Base-by-base conservation (phyloP, 2,329 filamentous ascomycete species). In the Ceratocystis eucalypticola region DNA sequence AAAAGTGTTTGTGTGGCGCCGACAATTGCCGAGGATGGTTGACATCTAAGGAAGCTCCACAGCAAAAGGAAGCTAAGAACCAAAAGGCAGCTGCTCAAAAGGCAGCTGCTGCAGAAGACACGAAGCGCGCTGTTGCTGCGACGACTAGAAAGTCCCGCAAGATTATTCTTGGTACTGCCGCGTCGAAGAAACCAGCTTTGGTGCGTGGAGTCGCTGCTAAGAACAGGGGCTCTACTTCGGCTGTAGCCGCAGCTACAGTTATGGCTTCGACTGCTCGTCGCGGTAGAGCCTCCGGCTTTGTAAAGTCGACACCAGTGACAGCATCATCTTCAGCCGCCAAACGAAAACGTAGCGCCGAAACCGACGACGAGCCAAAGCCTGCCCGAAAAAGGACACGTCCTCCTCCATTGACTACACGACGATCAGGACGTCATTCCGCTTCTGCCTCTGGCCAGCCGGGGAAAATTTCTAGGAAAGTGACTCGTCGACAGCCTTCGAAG, bases 21-120 rank as follows among this genome's bases (percentile, higher is more conserved):
- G 73, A 77, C 46, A 87, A 87, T 74, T 87, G 84, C 73, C 82
- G 84, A 66, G 84, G 84, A 53, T 80, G 87, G 22, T 76, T 87
- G 45, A 84, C 84, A 0, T 84, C 84, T 6, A 84, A 83, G 72
- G 80, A 82, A 28, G 84, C 82, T 73, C 73, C 75, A 0, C 73
- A 77, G 48, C 82, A 82, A 71, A 75, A 78, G 37, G 76, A 75
- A 61, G 66, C 76, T 62, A 78, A 77, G 70, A 74, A 72, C 28
- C 45, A 65, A 30, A 65, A 65, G 48, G 61, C 45, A 25, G 71
- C 71, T 2, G 74, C 74, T 70, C 48, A 50, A 20, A 50, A 50
- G 8, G 78, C 78, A 71, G 74, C 72, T 37, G 74, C 73, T 1
- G 73, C 77, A 64, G 82, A 79, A 71, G 76, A 77, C 3, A 77